Evolutionary conservation across 1,139 yeast genomes (phyloP).

Genomic region (Ogataea hybrid): DNA sequence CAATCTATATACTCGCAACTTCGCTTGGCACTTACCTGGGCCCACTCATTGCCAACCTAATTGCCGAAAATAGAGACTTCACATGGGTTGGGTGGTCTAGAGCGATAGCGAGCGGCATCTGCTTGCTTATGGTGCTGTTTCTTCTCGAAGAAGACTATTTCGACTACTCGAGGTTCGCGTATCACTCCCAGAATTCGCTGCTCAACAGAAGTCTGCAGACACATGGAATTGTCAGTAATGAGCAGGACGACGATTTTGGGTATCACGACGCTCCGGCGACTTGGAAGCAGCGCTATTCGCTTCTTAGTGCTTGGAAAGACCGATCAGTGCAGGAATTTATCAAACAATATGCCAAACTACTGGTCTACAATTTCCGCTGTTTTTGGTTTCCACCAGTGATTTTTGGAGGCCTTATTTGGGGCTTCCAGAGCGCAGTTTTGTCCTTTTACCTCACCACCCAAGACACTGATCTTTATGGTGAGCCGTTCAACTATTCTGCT

Average conservation of each 20-base stretch:
- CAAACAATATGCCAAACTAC: conserved; percentile 33
- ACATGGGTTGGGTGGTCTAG: conserved; percentile 52
- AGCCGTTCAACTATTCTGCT: conserved; percentile 36
- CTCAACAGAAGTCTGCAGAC: conserved; percentile 23
- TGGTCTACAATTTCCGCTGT: conserved; percentile 34
- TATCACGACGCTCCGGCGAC: conserved; percentile 30
- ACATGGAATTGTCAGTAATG: conserved; percentile 25
- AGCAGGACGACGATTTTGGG: conserved; percentile 26
- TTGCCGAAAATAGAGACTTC: conserved; percentile 30
- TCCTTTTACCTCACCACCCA: conserved; percentile 42
- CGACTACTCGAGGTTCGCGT: conserved; percentile 49
- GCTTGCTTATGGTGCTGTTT: conserved; percentile 53
- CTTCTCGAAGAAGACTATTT: conserved; percentile 74
- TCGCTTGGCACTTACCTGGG: conserved; percentile 41
- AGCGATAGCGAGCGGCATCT: conserved; percentile 62
- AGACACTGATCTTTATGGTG: conserved; percentile 35
- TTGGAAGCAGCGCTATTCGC: conserved; percentile 30
- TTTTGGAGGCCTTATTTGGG: conserved; percentile 40
- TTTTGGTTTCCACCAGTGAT: conserved; percentile 39
- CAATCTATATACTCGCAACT: conserved; percentile 39
- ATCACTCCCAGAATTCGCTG: conserved; percentile 37
- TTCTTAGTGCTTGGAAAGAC: conserved; percentile 29
- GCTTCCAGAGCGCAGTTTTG: conserved; percentile 40
- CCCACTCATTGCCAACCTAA: conserved; percentile 37
- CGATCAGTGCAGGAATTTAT: conserved; percentile 27